A percentile compares a stretch with the other conserved stretches of the same genome.
phyloP scores from a whole-genome alignment of 2,329 filamentous ascomycete genomes.

The Hymenoscyphus infarciens region DNA sequence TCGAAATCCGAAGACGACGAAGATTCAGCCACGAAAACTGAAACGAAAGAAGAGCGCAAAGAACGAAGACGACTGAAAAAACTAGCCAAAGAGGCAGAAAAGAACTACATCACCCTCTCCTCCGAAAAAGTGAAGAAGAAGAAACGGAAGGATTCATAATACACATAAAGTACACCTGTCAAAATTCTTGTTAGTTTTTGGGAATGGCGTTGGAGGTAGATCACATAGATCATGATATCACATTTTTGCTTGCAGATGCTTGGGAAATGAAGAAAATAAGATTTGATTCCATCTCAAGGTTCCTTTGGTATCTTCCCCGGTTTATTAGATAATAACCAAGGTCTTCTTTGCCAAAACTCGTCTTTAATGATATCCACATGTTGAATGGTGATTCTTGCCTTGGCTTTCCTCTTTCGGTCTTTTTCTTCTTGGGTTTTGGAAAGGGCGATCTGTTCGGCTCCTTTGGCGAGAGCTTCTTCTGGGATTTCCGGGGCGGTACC shows the following conservation, averaged over 20 bases:
- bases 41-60: conserved; percentile 38
- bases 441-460: conserved; percentile 51
- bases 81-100: conserved; percentile 24
- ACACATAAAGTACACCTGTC: neutral
- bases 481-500: conserved; percentile 37
- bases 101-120: conserved; percentile 22
- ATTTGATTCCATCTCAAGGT: conserved; percentile 24
- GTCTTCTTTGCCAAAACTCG: conserved; percentile 84
- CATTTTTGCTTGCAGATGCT: conserved; percentile 9
- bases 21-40: conserved; percentile 20
- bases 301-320: conserved; percentile 68
- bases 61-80: conserved; percentile 38
- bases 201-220: conserved; percentile 27
- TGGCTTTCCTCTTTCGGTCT: conserved; percentile 73
- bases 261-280: no score
- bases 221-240: conserved; percentile 18
- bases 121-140: conserved; percentile 33
- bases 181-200: neutral
- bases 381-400: conserved; percentile 76
- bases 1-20: conserved; percentile 20
- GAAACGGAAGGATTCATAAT: conserved; percentile 28
- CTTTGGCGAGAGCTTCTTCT: conserved; percentile 44
- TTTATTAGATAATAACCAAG: conserved; percentile 77
- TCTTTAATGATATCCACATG: conserved; percentile 95
- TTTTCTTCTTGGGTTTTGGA: conserved; percentile 83